A percentile compares a stretch with the other conserved stretches of the same genome.
These are phyloP conservation scores for Excoecaria cochinchinensis DNA, from an alignment of 345 rosid species.

Conservation along the genomic window DNA sequence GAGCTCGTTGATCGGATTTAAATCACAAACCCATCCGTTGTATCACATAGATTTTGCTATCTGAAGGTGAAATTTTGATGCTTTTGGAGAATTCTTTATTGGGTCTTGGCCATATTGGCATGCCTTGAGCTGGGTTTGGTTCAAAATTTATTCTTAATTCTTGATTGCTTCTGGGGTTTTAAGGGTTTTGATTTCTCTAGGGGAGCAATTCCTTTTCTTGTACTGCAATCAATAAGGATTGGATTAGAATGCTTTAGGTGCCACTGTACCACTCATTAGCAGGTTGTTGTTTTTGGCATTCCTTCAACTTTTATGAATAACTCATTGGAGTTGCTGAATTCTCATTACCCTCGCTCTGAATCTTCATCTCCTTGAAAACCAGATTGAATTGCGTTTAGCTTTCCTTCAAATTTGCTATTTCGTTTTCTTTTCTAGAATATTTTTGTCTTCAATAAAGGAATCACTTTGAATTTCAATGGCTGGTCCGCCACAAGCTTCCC, in stretches of 20 bases:
- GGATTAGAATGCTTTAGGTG: slow-evolving; percentile 3
- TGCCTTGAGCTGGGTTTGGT: slow-evolving; percentile 36
- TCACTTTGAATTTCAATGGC: slow-evolving; percentile 52
- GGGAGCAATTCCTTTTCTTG: background rate
- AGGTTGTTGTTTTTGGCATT: background rate
- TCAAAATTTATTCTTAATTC: slow-evolving; percentile 28
- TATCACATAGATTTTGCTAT: slow-evolving; percentile 23
- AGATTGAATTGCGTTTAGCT: slow-evolving; percentile 10
- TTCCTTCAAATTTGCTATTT: slow-evolving; percentile 18
- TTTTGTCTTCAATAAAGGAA: slow-evolving; percentile 14
- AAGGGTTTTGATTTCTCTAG: slow-evolving; percentile 12
- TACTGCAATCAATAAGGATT: background rate
- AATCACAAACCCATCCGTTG: background rate
- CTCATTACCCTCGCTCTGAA: background rate
- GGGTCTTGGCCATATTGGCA: slow-evolving; percentile 18
- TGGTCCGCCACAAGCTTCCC: slow-evolving; percentile 49
- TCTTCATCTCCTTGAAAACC: slow-evolving; percentile 17
- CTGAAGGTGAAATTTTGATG: slow-evolving; percentile 21
- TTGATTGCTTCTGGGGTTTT: slow-evolving; percentile 22
- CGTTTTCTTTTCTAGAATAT: slow-evolving; percentile 19
- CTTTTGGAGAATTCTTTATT: slow-evolving; percentile 22
- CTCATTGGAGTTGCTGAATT: slow-evolving; percentile 20
- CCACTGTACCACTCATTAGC: background rate
- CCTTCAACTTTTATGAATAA: slow-evolving; percentile 8
- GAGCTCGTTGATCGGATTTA: slow-evolving; percentile 25